Conservation (phyloP, 2,329 filamentous ascomycete genomes). For the Penicillium sp. region DNA sequence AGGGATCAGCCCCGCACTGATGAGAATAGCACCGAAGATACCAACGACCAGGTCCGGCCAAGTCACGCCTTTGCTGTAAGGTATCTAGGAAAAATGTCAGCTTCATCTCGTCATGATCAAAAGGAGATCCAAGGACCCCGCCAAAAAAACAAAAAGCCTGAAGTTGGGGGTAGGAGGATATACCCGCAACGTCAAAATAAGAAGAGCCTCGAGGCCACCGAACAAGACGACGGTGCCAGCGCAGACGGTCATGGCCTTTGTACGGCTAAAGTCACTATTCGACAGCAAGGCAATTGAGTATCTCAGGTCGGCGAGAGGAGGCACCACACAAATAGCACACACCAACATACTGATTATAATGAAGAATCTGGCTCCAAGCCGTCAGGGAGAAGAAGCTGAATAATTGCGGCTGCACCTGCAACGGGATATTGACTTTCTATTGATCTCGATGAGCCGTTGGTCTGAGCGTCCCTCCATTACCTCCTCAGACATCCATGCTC, state of each 20-base stretch:
- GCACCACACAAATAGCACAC: background rate
- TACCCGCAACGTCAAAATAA: conserved; percentile 54
- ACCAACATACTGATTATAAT: conserved; percentile 43
- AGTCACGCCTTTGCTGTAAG: conserved; percentile 49
- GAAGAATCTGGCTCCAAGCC: conserved; percentile 49
- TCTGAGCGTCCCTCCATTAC: background rate
- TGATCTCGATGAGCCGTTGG: background rate
- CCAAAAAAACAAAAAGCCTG: background rate
- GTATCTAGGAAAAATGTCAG: conserved; percentile 29
- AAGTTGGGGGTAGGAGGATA: conserved; percentile 8
- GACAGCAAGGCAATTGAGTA: background rate
- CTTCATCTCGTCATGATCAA: too few relatives aligned
- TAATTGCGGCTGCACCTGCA: conserved; percentile 51
- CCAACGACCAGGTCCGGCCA: conserved; percentile 54
- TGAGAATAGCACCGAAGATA: conserved; percentile 52
- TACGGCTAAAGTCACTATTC: conserved; percentile 33
- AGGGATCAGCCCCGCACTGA: conserved; percentile 53
- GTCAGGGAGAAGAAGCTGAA: conserved; percentile 47
- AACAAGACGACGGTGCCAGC: conserved; percentile 41
- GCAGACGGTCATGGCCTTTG: conserved; percentile 43
- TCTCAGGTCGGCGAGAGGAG: too few relatives aligned
- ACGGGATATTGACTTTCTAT: conserved; percentile 51
- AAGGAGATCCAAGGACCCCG: too few relatives aligned
- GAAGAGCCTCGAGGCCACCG: conserved; percentile 49
- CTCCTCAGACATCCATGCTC: too few relatives aligned